These are phyloP conservation scores for Inga oerstediana DNA, from an alignment of 306 rosid species.

Conservation along the genomic window DNA sequence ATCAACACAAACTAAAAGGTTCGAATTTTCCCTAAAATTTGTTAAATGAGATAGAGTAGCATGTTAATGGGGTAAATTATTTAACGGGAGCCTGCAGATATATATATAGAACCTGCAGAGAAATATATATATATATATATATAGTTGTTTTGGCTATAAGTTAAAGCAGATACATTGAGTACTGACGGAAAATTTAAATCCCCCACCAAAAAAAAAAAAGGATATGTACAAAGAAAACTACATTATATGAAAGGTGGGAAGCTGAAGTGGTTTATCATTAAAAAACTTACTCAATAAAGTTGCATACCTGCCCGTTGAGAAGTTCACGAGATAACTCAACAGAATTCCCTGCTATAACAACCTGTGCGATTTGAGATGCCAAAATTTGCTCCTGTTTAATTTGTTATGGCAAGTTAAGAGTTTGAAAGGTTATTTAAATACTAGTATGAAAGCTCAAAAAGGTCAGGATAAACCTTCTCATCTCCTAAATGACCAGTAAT, in stretches of 20 bases:
- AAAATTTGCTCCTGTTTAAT: constrained; percentile 76
- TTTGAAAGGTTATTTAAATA: constrained; percentile 21
- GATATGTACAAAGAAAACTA: constrained; percentile 14
- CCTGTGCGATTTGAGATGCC: constrained; percentile 83
- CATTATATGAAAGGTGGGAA: not conserved
- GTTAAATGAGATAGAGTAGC: not conserved
- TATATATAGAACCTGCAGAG: not conserved
- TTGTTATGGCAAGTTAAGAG: constrained; percentile 39
- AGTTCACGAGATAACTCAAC: constrained; percentile 69
- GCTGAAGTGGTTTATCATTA: constrained; percentile 1
- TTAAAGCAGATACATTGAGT: constrained; percentile 8
- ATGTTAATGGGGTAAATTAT: no score
- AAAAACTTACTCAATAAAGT: constrained; percentile 17
- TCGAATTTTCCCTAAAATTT: not conserved
- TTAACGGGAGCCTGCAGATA: not conserved
- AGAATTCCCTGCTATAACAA: constrained; percentile 89
- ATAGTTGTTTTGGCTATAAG: not conserved
- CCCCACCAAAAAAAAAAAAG: not conserved
- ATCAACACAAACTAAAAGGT: not conserved
- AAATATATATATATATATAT: no score
- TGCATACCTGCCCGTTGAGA: constrained; percentile 85
- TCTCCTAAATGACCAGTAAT: constrained; percentile 98
- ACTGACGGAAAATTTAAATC: constrained; percentile 1
- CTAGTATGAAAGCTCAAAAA: constrained; percentile 31
- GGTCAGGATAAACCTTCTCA: constrained; percentile 60